Percentiles rank a stretch among this genome's conserved stretches.
These are phyloP conservation scores for Boletus rubropictus DNA, from an alignment of 768 basidiomycete species.

Conservation along the genomic window DNA sequence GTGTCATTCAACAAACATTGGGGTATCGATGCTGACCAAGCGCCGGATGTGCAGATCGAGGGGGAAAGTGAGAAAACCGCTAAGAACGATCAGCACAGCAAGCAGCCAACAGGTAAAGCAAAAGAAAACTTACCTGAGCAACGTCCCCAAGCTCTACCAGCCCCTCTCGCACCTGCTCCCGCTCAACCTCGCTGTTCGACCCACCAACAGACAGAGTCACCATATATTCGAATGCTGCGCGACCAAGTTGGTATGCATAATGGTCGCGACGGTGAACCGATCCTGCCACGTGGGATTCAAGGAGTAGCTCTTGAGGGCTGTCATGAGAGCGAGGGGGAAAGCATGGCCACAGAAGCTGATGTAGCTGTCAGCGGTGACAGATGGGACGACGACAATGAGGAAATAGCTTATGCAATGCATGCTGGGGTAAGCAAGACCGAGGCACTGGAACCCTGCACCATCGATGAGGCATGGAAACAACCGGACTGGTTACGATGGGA, in stretches of 20 bases:
- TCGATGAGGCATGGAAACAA: too few relatives aligned
- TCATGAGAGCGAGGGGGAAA: not conserved
- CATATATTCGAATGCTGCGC: not conserved
- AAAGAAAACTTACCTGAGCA: too few relatives aligned
- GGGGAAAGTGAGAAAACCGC: not conserved
- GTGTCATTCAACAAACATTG: not conserved
- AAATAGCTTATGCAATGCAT: not conserved
- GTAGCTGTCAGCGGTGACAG: too few relatives aligned
- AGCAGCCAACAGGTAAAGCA: not conserved
- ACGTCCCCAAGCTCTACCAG: too few relatives aligned
- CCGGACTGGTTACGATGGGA: too few relatives aligned
- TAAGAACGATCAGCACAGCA: not conserved
- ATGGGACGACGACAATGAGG: not conserved
- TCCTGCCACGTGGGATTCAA: not conserved
- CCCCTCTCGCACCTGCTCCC: too few relatives aligned
- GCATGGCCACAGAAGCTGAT: too few relatives aligned
- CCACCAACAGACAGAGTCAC: not conserved
- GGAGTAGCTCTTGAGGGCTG: not conserved
- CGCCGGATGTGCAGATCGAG: not conserved
- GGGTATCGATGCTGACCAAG: too few relatives aligned
- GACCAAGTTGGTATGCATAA: rapidly evolving
- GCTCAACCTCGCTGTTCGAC: not conserved
- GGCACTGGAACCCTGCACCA: too few relatives aligned
- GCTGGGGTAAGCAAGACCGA: not conserved
- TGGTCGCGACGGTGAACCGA: not conserved